Conservation (phyloP, 495 filamentous ascomycete species). For the Aspergillus egyptiacus region DNA sequence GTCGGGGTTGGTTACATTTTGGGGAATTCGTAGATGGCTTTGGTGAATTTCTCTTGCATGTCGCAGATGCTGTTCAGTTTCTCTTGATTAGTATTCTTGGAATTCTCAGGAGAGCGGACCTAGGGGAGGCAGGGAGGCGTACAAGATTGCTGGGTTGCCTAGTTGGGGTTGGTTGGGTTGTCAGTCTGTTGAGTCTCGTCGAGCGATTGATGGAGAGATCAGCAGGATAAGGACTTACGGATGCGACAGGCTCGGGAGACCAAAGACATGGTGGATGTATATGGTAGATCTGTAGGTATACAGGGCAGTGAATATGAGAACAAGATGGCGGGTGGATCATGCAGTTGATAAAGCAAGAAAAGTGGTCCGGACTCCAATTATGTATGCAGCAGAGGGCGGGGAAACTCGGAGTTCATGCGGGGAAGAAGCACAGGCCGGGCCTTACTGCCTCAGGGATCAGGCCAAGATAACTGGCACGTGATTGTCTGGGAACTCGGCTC, state of each 20-base stretch:
- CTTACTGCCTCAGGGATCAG: not conserved
- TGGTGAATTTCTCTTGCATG: slow-evolving; percentile 88
- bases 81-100: slow-evolving; percentile 6
- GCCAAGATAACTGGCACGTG: not conserved
- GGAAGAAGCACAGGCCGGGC: not conserved
- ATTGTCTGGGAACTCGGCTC: not conserved
- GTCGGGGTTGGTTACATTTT: slow-evolving; percentile 52
- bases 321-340: no score
- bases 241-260: slow-evolving; percentile 31
- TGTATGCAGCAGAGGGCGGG: no score
- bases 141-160: slow-evolving; percentile 71
- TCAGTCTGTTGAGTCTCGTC: no score
- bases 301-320: not conserved
- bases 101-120: not conserved
- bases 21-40: slow-evolving; percentile 73
- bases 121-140: slow-evolving; percentile 12
- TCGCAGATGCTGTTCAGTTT: slow-evolving; percentile 81
- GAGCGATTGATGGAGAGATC: no score
- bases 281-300: slow-evolving; percentile 1
- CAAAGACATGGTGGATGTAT: slow-evolving; percentile 31
- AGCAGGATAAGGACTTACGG: slow-evolving; percentile 19
- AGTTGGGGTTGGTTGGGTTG: slow-evolving; percentile 8
- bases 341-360: no score
- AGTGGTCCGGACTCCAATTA: no score
- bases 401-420: not conserved